These are phyloP conservation scores for Microbotryum silenes-acaulis DNA, from an alignment of 1,284 basidiomycete species.

Conservation along the genomic window DNA sequence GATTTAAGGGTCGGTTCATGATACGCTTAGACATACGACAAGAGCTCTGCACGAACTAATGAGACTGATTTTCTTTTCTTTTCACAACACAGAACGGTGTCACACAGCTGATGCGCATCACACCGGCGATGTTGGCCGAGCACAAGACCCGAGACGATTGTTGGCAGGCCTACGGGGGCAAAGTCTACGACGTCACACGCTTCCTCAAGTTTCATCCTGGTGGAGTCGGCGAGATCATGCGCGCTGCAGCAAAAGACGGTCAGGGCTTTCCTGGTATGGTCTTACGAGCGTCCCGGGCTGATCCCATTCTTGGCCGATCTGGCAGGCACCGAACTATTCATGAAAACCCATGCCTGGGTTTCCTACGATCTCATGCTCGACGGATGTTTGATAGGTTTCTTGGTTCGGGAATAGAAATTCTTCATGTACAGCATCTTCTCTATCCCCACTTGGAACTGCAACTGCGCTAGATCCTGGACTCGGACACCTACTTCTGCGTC, in stretches of 20 bases:
- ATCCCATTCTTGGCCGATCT: not conserved
- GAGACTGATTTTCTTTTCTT: slow-evolving; percentile 33
- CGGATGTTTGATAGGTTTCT: slow-evolving; percentile 78
- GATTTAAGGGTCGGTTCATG: slow-evolving; percentile 59
- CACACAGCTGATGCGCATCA: slow-evolving; percentile 57
- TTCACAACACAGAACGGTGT: slow-evolving; percentile 33
- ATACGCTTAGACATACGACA: not conserved
- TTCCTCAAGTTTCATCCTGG: slow-evolving; percentile 92
- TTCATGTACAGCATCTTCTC: not conserved
- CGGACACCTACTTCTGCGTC: too few species aligned
- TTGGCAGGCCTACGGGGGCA: slow-evolving; percentile 87
- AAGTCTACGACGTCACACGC: slow-evolving; percentile 93
- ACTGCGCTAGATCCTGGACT: too few species aligned
- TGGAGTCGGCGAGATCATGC: slow-evolving; percentile 86
- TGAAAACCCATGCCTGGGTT: slow-evolving; percentile 73
- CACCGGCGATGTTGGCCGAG: slow-evolving; percentile 70
- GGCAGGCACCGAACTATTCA: slow-evolving; percentile 59
- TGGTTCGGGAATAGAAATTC: slow-evolving; percentile 46
- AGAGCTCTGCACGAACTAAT: slow-evolving; percentile 47
- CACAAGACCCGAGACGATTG: slow-evolving; percentile 82
- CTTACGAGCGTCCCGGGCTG: not conserved
- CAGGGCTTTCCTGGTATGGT: not conserved
- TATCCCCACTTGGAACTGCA: too few species aligned
- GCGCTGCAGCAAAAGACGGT: slow-evolving; percentile 84
- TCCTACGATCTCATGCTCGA: slow-evolving; percentile 91